Evolutionary conservation across 805 yeast genomes (phyloP), one percentile per base, ranked within the genome.

Genomic region (Yamadazyma insecticola): DNA sequence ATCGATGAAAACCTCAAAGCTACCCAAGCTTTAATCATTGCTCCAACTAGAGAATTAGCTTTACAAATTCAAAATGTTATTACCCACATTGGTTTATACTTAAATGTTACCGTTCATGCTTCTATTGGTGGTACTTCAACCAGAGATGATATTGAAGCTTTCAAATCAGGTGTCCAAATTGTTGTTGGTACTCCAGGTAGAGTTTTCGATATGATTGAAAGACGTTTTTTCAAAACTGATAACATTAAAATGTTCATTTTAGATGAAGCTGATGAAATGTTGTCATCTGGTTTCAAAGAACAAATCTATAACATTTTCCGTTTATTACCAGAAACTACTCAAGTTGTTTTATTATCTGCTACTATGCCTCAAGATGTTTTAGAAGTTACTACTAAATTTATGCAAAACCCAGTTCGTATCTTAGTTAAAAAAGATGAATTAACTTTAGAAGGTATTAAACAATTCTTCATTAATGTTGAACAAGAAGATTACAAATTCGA

Each of bases 171-270:
- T 47, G 94, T 84, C 44, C 97, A 90, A 68, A 75, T 90, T 37
- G 94, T 92, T 37, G 90, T 88, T 51, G 98, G 97, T 57, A 92
- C 98, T 38, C 98, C 98, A 50, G 98, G 98, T 55, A 80, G 98
- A 70, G 97, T 92, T 44, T 76, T 71, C 53, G 97, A 92, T 63
- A 87, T 92, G 90, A 89, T 92, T 57, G 84, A 85, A 65, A 78
- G 97, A 60, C 75, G 95, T 53, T 72, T 70, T 66, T 78, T 92
- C 63, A 78, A 70, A 57, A 81, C 95, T 43, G 76, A 85, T 51
- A 74, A 80, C 61, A 73, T 92, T 53, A 87, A 88, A 72, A 87
- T 92, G 94, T 77, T 92, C 67, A 80, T 90, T 57, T 74, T 92
- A 55, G 98, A 90, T 70, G 98, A 90, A 72, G 97, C 97, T 53